Percentiles rank a stretch among this genome's conserved stretches.
phyloP scores from a whole-genome alignment of 176 grass and related monocot genomes.

The Eragrostis curvula region DNA sequence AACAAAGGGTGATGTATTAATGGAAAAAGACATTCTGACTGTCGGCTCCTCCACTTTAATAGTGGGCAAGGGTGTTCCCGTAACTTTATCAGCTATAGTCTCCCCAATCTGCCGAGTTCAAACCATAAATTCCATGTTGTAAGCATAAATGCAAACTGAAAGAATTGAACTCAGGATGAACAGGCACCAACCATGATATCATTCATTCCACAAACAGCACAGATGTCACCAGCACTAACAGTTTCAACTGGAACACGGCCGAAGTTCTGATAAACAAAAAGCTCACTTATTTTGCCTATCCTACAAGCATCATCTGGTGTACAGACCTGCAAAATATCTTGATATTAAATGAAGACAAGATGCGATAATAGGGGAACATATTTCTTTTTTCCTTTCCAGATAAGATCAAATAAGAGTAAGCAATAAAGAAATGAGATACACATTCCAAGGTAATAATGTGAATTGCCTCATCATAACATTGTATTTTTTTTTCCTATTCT shows the following conservation, averaged over 20 bases:
- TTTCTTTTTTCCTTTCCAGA: neutral
- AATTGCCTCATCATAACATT: neutral
- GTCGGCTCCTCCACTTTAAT: conserved; percentile 99
- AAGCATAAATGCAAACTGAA: conserved; percentile 38
- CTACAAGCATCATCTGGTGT: conserved; percentile 89
- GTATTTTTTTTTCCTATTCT: neutral
- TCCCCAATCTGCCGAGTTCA: conserved; percentile 82
- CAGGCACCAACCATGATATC: conserved; percentile 84
- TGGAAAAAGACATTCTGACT: conserved; percentile 98
- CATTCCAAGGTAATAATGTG: neutral
- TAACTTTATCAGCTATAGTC: conserved; percentile 95
- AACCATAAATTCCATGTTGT: conserved; percentile 36
- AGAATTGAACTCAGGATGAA: conserved; percentile 38
- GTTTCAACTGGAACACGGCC: conserved; percentile 66
- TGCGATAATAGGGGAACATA: conserved; percentile 6
- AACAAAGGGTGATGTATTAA: conserved; percentile 97
- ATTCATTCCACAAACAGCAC: conserved; percentile 94
- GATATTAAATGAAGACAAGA: conserved; percentile 42
- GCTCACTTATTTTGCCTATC: conserved; percentile 80
- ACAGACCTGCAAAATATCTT: conserved; percentile 73
- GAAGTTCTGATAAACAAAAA: conserved; percentile 99
- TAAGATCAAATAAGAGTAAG: conserved; percentile 14
- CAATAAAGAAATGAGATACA: conserved; percentile 19
- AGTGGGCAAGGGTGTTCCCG: conserved; percentile 78
- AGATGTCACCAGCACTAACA: conserved; percentile 96